Evolutionary conservation across 73 alveolate genomes (phyloP).

Genomic region (Tetrahymena elliotti): DNA sequence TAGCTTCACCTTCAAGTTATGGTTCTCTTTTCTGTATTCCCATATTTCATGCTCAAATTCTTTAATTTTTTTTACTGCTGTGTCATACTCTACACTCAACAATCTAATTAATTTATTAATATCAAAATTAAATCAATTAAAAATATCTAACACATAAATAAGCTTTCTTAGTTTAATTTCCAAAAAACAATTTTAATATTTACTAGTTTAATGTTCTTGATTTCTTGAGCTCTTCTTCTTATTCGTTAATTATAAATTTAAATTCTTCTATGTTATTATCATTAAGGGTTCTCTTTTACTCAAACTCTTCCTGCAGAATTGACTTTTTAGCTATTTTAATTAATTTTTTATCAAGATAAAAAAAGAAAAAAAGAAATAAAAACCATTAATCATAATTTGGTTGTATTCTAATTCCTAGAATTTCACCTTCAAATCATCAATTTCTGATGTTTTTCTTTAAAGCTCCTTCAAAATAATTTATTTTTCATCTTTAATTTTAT

Average conservation of each 20-base stretch:
- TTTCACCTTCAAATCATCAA: not conserved
- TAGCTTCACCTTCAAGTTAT: not conserved
- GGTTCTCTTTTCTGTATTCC: not conserved
- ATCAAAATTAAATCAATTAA: too few relatives aligned
- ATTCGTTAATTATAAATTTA: not conserved
- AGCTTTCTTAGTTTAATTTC: not conserved
- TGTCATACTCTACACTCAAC: not conserved
- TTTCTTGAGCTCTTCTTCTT: not conserved
- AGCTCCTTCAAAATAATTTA: not conserved
- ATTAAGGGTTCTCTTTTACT: not conserved
- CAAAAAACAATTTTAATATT: not conserved
- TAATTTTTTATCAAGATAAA: not conserved
- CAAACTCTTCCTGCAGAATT: not conserved
- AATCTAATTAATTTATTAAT: not conserved
- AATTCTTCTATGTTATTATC: not conserved
- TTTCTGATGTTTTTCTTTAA: not conserved
- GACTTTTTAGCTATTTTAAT: not conserved
- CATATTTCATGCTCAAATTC: not conserved
- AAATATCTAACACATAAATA: too few relatives aligned
- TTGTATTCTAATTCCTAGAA: not conserved
- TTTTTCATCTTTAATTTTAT: not conserved
- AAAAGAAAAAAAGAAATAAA: not conserved
- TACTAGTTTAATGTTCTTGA: not conserved
- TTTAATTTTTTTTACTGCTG: not conserved
- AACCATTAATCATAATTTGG: not conserved